A percentile compares a stretch with the other conserved stretches of the same genome.
These are phyloP conservation scores for Suhomyces coccinellae DNA, from an alignment of 1,139 yeast genomes.

Conservation along the genomic window DNA sequence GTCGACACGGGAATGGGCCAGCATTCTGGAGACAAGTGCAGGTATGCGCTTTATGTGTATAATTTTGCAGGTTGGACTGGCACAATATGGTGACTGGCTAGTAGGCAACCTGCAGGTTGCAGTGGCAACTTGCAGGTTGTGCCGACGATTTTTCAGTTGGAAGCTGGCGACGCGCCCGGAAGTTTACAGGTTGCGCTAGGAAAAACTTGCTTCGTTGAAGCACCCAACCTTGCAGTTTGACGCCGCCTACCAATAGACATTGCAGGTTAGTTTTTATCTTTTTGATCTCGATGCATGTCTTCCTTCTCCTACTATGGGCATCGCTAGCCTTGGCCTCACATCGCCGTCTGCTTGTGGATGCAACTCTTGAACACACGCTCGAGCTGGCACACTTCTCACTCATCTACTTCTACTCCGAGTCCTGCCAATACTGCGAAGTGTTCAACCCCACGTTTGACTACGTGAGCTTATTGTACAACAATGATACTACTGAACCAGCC, in stretches of 20 bases:
- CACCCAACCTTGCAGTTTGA: not conserved
- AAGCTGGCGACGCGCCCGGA: no score
- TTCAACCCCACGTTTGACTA: conserved; percentile 41
- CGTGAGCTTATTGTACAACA: conserved; percentile 30
- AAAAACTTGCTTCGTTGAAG: not conserved
- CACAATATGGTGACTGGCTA: no score
- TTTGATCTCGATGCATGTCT: conserved; percentile 3
- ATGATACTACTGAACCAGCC: conserved; percentile 8
- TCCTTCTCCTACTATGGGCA: not conserved
- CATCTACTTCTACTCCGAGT: conserved; percentile 42
- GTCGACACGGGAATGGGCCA: no score
- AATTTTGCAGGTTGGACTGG: no score
- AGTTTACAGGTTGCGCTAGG: not conserved
- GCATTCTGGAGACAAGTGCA: no score
- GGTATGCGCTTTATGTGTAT: no score
- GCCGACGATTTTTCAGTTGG: no score
- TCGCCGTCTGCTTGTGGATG: conserved; percentile 21
- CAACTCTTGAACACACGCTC: conserved; percentile 20
- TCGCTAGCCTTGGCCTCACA: not conserved
- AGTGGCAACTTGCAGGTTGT: not conserved
- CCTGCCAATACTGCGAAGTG: conserved; percentile 38
- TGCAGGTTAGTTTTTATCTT: conserved; percentile 3
- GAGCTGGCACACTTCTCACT: conserved; percentile 33
- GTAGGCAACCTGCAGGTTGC: not conserved
- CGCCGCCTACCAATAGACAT: no score